Percentiles rank a stretch among this genome's conserved stretches.
Evolutionary conservation across 163 green algal genomes (phyloP).

Genomic region (Scenedesmus sp.): DNA sequence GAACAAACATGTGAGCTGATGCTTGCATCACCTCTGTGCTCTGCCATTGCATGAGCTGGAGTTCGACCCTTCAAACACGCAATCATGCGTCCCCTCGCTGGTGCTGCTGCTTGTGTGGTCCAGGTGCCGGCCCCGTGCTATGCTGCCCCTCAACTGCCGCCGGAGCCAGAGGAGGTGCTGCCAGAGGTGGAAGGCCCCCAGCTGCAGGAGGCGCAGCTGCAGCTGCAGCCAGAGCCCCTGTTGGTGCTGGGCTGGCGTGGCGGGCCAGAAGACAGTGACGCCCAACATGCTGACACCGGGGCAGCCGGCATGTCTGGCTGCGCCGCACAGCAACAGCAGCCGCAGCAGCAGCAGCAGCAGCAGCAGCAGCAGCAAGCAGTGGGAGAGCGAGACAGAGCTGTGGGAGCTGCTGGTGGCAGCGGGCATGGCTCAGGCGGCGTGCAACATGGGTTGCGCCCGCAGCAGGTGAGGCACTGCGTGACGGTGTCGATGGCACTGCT

Average conservation of each 20-base stretch:
- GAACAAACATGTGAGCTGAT: not conserved
- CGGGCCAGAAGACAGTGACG: slow-evolving; percentile 42
- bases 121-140: slow-evolving; percentile 14
- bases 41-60: not conserved
- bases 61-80: too few relatives aligned
- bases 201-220: slow-evolving; percentile 43
- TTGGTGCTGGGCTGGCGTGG: slow-evolving; percentile 64
- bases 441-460: not conserved
- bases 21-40: not conserved
- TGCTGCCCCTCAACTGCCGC: not conserved
- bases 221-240: slow-evolving; percentile 62
- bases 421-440: too few relatives aligned
- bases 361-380: slow-evolving; percentile 30
- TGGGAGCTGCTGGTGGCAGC: not conserved
- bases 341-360: slow-evolving; percentile 9
- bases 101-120: not conserved
- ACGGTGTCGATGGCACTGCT: not conserved
- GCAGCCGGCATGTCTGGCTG: not conserved
- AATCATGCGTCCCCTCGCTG: not conserved
- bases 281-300: not conserved
- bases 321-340: not conserved
- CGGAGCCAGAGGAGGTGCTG: not conserved
- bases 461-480: not conserved
- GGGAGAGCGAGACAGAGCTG: not conserved
- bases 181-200: not conserved